A percentile compares a stretch with the other conserved stretches of the same genome.
Conservation (phyloP, 768 basidiomycete species). For the Phaeotremella fagi region DNA sequence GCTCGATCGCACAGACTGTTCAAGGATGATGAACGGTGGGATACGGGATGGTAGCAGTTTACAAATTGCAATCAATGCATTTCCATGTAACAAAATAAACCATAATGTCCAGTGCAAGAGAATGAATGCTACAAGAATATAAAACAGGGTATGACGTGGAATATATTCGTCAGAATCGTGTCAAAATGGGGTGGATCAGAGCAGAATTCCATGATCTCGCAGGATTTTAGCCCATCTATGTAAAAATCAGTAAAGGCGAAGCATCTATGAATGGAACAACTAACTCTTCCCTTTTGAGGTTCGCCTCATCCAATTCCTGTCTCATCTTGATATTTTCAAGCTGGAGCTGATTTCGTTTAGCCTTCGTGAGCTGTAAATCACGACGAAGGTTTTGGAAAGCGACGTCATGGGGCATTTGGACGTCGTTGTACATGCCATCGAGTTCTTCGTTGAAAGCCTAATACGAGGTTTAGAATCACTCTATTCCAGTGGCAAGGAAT, state of each 20-base stretch:
- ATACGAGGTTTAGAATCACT: not conserved
- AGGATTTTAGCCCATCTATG: slow-evolving; percentile 66
- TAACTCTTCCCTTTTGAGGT: slow-evolving; percentile 72
- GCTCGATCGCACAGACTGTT: not conserved
- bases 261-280: slow-evolving; percentile 2
- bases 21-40: not conserved
- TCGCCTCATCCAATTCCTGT: slow-evolving; percentile 23
- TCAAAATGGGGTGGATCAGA: slow-evolving; percentile 31
- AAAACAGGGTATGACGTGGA: no score
- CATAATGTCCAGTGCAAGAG: no score
- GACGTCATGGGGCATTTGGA: slow-evolving; percentile 72
- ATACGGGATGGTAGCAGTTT: not conserved
- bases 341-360: slow-evolving; percentile 64
- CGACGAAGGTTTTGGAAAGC: slow-evolving; percentile 72
- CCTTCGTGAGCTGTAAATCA: slow-evolving; percentile 71
- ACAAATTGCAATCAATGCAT: not conserved
- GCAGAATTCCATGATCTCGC: slow-evolving; percentile 53
- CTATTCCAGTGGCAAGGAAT: no score
- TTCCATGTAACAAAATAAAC: no score
- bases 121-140: no score
- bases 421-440: slow-evolving; percentile 83
- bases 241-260: slow-evolving; percentile 10
- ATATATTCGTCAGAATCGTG: not conserved
- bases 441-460: slow-evolving; percentile 93
- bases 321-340: slow-evolving; percentile 73